Base-by-base conservation (phyloP, 1,139 yeast genomes). In the Hanseniaspora gamundiae region DNA sequence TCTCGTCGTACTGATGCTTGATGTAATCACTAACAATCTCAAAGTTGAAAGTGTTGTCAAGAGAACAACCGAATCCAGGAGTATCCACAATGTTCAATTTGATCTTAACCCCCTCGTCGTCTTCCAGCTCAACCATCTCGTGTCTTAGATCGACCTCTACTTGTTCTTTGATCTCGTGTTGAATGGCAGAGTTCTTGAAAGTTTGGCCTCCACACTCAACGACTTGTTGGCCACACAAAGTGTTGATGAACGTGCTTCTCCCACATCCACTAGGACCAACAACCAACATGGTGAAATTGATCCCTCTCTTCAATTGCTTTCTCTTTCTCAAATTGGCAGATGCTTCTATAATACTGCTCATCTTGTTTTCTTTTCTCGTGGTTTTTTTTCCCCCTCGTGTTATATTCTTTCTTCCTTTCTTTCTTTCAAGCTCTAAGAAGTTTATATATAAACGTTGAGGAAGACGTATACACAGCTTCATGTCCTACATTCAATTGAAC, bases 181-280 rank as follows among this genome's bases (percentile, higher is more conserved):
- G 19, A 22, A 33, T 58, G 7, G 71, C 60, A 14, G 61, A 67
- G 47, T 73, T 69, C 19, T 70, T 56, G 48, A 71, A 65, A 30
- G 67, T 56, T 10, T 75, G 67, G 1, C 73, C 65, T 1, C 76
- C 68, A 1, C 69, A 63, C 41, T 69, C 76, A 30, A 79, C 80
- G 33, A 79, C 80, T 52, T 82, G 79, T 51, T 91, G 94, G 40
- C 94, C 95, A 66, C 97, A 88, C 45, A 88, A 67, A 40, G 94
- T 80, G 66, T 86, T 85, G 52, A 87, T 71, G 55, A 87, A 84
- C 0, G 94, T 79, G 2, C 94, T 76, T 60, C 93, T 81, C 2
- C 95, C 95, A 8, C 80, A 70, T 1, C 95, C 95, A 17, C 81
- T 70, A 41, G 71, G 73, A 11, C 96, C 96, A 31, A 80, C 83